Conservation (phyloP, 1,284 basidiomycete genomes). For the Austroboletus niveus region DNA sequence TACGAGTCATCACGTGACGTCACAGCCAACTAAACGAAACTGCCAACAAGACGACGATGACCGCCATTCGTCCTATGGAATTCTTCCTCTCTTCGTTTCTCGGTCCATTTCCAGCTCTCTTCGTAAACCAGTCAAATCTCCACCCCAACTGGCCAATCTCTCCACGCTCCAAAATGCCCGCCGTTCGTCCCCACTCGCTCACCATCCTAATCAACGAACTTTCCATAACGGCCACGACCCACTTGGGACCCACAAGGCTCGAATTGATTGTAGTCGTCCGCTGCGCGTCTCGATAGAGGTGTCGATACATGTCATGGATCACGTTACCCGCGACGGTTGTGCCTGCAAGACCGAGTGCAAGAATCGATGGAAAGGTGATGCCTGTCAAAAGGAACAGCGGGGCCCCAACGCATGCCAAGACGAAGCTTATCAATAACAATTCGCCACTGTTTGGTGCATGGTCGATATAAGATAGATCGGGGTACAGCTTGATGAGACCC, state of each 20-base stretch:
- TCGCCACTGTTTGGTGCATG: constrained; percentile 52
- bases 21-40: background rate
- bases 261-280: constrained; percentile 36
- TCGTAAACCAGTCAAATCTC: constrained; percentile 58
- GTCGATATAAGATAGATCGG: constrained; percentile 46
- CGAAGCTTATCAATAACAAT: constrained; percentile 33
- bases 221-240: constrained; percentile 46
- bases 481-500: constrained; percentile 46
- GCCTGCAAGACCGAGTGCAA: constrained; percentile 25
- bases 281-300: constrained; percentile 41
- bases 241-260: constrained; percentile 34
- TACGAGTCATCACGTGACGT: too few relatives aligned
- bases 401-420: constrained; percentile 12
- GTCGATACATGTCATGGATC: constrained; percentile 47
- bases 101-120: constrained; percentile 40
- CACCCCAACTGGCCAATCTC: constrained; percentile 40
- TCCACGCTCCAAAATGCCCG: constrained; percentile 44
- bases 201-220: constrained; percentile 49
- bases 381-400: constrained; percentile 15
- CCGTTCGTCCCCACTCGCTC: constrained; percentile 48
- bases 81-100: constrained; percentile 44
- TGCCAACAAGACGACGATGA: constrained; percentile 20
- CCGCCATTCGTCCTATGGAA: constrained; percentile 26
- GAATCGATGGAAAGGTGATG: constrained; percentile 3
- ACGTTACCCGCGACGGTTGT: constrained; percentile 43